Base-by-base conservation (phyloP, 148 eudicot genomes). In the Nyssa sinensis region DNA sequence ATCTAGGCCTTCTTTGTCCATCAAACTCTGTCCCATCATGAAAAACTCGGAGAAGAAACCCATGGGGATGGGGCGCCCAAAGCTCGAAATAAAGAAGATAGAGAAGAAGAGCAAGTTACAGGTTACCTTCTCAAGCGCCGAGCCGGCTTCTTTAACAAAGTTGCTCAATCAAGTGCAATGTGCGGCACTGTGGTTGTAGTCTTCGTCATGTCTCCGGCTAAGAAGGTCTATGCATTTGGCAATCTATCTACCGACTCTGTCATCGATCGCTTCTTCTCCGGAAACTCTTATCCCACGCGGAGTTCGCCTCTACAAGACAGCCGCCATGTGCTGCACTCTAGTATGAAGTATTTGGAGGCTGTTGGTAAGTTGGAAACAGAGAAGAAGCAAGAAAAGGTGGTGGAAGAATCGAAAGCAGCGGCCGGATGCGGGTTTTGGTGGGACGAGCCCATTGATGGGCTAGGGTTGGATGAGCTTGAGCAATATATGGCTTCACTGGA, bases 41-140 rank as follows among this genome's bases (percentile, higher is more conserved):
- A 19, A 44, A n/a, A 14, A 44, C 17, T 11, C 12, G 51, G 17
- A 14, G 3, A 44, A 44, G 44, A 44, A 12, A 13, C 1, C 0
- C 19, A 44, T n/a, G n/a, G n/a, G 51, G 3, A 44, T 1, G 1
- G 51, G 51, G 3, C 51, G 51, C 1, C 51, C 62, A 49, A 77
- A 53, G 7, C 62, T 77, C 55, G 1, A 19, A 2, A 64, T 77
- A 32, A 51, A 51, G 37, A 77, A 70, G 23, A 77, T 77, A 16
- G 62, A 60, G 19, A 35, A 69, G 32, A 77, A 64, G 63, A 30
- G 39, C n/a, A 51, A 55, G 13, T n/a, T 33, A 55, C 64, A 71
- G 17, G 80, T 77, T 4, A 70, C 75, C 7, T 77, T 77, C 30
- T 33, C 64, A 5, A 70, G 64, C 37, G 80, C 11, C 58, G 80